phyloP scores from a whole-genome alignment of 2,329 filamentous ascomycete genomes.

The Truncatella angustata region DNA sequence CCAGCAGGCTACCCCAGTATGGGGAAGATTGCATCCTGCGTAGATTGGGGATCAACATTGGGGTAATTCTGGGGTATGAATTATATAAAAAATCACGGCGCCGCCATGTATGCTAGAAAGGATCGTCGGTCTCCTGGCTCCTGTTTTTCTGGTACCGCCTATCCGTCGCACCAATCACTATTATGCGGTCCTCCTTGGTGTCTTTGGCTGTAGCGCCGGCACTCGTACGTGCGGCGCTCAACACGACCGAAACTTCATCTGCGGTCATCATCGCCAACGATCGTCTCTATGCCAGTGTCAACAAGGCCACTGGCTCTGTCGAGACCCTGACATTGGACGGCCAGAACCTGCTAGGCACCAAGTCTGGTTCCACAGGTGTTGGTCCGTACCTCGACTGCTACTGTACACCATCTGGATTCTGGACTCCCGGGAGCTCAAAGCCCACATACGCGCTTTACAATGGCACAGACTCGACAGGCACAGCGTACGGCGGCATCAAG shows the following conservation, averaged over 20 bases:
- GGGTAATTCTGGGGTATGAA: neutral
- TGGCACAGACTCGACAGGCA: slow-evolving; percentile 48
- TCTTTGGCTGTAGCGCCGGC: neutral
- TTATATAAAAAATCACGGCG: neutral
- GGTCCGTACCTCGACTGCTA: slow-evolving; percentile 64
- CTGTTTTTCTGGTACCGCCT: too few relatives aligned
- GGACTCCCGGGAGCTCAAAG: slow-evolving; percentile 52
- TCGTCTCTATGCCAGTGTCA: slow-evolving; percentile 34
- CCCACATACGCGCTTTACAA: slow-evolving; percentile 50
- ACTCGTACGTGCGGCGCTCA: slow-evolving; percentile 15
- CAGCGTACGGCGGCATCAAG: slow-evolving; percentile 55
- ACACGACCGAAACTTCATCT: slow-evolving; percentile 32
- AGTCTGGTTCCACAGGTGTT: slow-evolving; percentile 40
- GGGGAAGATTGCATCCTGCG: neutral
- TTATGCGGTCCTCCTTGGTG: neutral
- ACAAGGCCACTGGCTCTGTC: slow-evolving; percentile 36
- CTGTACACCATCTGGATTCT: slow-evolving; percentile 57
- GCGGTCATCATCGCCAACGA: slow-evolving; percentile 36
- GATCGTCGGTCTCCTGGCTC: neutral
- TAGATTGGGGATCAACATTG: neutral
- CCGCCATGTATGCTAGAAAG: neutral
- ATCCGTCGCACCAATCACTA: too few relatives aligned
- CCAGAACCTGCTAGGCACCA: slow-evolving; percentile 49
- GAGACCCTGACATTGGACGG: slow-evolving; percentile 34
- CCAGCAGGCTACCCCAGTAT: slow-evolving; percentile 7